Percentiles rank a stretch among this genome's conserved stretches.
phyloP scores from a whole-genome alignment of 192 early-diverging fungal species.

The Spinellus fusiger region DNA sequence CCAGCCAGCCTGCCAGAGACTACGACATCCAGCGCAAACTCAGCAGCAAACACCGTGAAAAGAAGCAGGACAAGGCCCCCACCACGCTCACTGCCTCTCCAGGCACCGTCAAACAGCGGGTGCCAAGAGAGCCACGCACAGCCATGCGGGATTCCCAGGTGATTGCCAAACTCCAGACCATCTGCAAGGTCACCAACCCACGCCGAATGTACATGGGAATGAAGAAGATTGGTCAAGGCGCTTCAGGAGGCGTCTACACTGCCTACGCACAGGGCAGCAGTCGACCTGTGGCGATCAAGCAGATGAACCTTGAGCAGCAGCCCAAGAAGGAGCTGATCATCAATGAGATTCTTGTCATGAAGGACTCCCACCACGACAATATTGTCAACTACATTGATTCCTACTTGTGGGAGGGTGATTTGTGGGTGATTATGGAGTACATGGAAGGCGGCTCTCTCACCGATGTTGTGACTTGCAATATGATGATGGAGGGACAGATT shows the following conservation, averaged over 20 bases:
- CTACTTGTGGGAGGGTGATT: slow-evolving; percentile 71
- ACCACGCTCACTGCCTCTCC: slow-evolving; percentile 22
- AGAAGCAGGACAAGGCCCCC: slow-evolving; percentile 15
- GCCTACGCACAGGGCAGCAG: slow-evolving; percentile 51
- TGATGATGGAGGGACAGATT: slow-evolving; percentile 82
- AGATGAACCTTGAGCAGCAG: slow-evolving; percentile 84
- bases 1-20: slow-evolving; percentile 13
- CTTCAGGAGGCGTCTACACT: slow-evolving; percentile 77
- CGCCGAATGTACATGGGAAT: slow-evolving; percentile 48
- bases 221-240: slow-evolving; percentile 43
- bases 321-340: slow-evolving; percentile 89
- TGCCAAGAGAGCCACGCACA: slow-evolving; percentile 14
- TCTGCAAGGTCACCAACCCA: slow-evolving; percentile 88
- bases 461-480: slow-evolving; percentile 82
- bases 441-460: slow-evolving; percentile 93
- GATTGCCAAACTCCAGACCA: slow-evolving; percentile 75
- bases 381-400: slow-evolving; percentile 91
- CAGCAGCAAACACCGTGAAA: slow-evolving; percentile 23
- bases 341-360: slow-evolving; percentile 82
- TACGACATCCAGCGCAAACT: slow-evolving; percentile 8
- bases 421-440: slow-evolving; percentile 94
- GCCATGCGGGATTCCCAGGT: slow-evolving; percentile 62
- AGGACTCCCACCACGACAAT: slow-evolving; percentile 74
- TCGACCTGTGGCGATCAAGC: slow-evolving; percentile 75
- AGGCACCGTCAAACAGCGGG: slow-evolving; percentile 27